Percentiles rank a stretch among this genome's conserved stretches.
These are phyloP conservation scores for Starmerella gropengiesseri DNA, from an alignment of 805 yeast genomes.

Conservation along the genomic window DNA sequence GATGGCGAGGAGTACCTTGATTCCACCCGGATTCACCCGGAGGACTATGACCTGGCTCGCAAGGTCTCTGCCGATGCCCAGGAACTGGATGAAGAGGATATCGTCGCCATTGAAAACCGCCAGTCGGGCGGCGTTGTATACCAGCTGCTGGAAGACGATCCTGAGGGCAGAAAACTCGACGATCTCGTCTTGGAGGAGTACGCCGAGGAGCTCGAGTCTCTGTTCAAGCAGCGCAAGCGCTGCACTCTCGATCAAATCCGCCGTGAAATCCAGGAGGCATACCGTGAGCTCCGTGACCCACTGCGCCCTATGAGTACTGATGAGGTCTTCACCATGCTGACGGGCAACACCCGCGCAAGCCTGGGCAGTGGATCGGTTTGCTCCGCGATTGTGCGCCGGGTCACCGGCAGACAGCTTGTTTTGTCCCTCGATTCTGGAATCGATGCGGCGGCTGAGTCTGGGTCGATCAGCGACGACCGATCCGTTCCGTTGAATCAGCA, in stretches of 20 bases:
- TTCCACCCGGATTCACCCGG: constrained; percentile 94
- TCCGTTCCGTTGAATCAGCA: constrained; percentile 23
- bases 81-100: constrained; percentile 89
- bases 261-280: constrained; percentile 78
- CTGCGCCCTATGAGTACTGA: constrained; percentile 52
- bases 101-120: constrained; percentile 65
- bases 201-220: constrained; percentile 74
- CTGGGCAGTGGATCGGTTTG: constrained; percentile 60
- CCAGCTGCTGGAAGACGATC: constrained; percentile 58
- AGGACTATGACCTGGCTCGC: constrained; percentile 89
- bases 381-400: constrained; percentile 62
- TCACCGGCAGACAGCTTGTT: constrained; percentile 39
- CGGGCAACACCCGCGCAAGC: constrained; percentile 70
- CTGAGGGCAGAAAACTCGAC: constrained; percentile 57
- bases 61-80: constrained; percentile 98
- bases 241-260: constrained; percentile 74
- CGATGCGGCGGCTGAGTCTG: constrained; percentile 39
- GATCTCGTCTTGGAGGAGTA: constrained; percentile 83
- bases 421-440: constrained; percentile 49
- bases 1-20: constrained; percentile 64
- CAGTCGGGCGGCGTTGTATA: constrained; percentile 59
- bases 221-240: constrained; percentile 48
- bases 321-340: constrained; percentile 77
- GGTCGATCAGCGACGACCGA: constrained; percentile 31
- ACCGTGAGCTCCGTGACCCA: constrained; percentile 70